Evolutionary conservation across 805 yeast species (phyloP).

Genomic region (Zygosaccharomyces pseudorouxii): DNA sequence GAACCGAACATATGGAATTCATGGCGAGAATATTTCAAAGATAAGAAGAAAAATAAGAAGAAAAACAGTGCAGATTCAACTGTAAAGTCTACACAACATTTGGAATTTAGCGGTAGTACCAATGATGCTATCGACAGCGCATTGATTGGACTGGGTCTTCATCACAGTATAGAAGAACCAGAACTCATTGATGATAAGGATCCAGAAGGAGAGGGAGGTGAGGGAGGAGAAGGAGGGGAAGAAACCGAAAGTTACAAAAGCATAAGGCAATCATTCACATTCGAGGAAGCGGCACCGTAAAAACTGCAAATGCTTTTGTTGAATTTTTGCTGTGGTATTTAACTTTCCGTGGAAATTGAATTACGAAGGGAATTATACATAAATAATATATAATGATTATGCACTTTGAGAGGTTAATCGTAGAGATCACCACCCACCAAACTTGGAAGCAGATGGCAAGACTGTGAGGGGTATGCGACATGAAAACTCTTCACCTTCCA

Average conservation of each 20-base stretch:
- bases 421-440: conserved; percentile 42
- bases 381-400: neutral
- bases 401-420: neutral
- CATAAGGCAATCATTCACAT: conserved; percentile 12
- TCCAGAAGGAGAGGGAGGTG: neutral
- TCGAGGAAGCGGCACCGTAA: conserved; percentile 7
- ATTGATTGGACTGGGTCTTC: conserved; percentile 24
- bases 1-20: conserved; percentile 22
- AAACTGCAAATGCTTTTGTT: neutral
- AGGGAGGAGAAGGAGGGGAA: neutral
- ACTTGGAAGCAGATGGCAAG: conserved; percentile 43
- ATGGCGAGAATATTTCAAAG: conserved; percentile 30
- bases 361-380: neutral
- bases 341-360: neutral
- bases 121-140: conserved; percentile 23
- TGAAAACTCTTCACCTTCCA: conserved; percentile 40
- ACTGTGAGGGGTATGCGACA: conserved; percentile 45
- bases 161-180: conserved; percentile 7
- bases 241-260: conserved; percentile 5
- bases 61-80: conserved; percentile 6
- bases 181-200: conserved; percentile 4
- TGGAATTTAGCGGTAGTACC: conserved; percentile 12
- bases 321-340: neutral
- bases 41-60: conserved; percentile 14
- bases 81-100: conserved; percentile 13